A percentile compares a stretch with the other conserved stretches of the same genome.
These are phyloP conservation scores for Naumovozyma baii DNA, from an alignment of 805 yeast genomes.

Conservation along the genomic window DNA sequence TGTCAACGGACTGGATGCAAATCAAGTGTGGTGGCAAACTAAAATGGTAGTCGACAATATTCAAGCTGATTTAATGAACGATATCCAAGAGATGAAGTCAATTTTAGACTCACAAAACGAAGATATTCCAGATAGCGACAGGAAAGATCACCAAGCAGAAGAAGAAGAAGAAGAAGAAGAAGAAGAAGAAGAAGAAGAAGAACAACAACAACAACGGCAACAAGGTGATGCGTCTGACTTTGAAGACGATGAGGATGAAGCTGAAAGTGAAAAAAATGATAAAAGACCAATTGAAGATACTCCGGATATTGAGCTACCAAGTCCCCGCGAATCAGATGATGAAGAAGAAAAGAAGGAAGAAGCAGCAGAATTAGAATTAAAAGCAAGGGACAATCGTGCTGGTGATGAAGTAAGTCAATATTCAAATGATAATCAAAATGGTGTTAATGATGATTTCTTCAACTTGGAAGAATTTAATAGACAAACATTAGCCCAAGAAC, in stretches of 20 bases:
- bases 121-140: constrained; percentile 2
- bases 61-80: constrained; percentile 51
- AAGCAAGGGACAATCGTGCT: constrained; percentile 23
- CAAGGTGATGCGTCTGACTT: too few relatives aligned
- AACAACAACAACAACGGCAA: constrained; percentile 12
- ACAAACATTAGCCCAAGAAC: constrained; percentile 58
- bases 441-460: constrained; percentile 76
- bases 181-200: constrained; percentile 10
- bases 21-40: constrained; percentile 90
- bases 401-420: constrained; percentile 23
- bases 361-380: constrained; percentile 14
- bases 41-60: constrained; percentile 76
- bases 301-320: constrained; percentile 22
- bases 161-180: constrained; percentile 15
- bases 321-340: constrained; percentile 19
- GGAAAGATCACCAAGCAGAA: constrained; percentile 4
- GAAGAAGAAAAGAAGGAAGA: constrained; percentile 22
- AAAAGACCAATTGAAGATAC: constrained; percentile 21
- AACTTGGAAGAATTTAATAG: constrained; percentile 75
- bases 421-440: constrained; percentile 39
- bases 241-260: constrained; percentile 9
- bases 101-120: constrained; percentile 29
- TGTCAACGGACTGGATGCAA: constrained; percentile 78
- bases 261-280: constrained; percentile 12
- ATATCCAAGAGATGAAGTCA: constrained; percentile 42